These are phyloP conservation scores for Macrolepiota albuminosa DNA, from an alignment of 768 basidiomycete genomes.

Conservation along the genomic window DNA sequence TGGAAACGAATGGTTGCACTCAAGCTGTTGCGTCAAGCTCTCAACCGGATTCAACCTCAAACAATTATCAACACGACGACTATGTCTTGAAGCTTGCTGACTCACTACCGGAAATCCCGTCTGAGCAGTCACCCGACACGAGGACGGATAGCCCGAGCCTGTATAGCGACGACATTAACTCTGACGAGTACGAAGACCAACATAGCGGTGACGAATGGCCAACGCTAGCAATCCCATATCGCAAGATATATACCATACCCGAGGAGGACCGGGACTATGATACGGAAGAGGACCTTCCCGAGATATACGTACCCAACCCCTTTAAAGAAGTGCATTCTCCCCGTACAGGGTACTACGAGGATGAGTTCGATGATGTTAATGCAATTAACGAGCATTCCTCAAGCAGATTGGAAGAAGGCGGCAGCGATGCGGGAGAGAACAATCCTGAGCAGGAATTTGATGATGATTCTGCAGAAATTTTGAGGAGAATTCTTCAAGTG, in stretches of 20 bases:
- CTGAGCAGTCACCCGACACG: not conserved
- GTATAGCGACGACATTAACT: not conserved
- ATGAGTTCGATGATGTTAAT: not conserved
- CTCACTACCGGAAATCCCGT: not conserved
- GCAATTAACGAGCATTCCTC: not conserved
- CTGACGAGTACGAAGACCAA: not conserved
- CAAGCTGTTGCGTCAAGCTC: not conserved
- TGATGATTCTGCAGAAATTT: not conserved
- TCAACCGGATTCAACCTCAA: not conserved
- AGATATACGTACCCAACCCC: not conserved
- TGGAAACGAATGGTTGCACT: not conserved
- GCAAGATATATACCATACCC: not conserved
- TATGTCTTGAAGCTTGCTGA: not conserved
- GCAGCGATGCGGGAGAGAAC: no score
- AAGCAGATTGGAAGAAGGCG: not conserved
- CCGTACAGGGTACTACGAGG: not conserved
- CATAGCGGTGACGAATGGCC: not conserved
- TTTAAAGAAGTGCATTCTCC: not conserved
- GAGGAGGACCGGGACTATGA: not conserved
- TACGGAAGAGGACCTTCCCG: not conserved
- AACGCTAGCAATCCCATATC: not conserved
- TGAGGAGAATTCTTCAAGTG: not conserved
- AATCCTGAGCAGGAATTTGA: not conserved
- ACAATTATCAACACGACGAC: not conserved
- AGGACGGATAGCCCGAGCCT: not conserved